phyloP scores from a whole-genome alignment of 1,284 basidiomycete species.

The Mrakiaceae sp. region DNA sequence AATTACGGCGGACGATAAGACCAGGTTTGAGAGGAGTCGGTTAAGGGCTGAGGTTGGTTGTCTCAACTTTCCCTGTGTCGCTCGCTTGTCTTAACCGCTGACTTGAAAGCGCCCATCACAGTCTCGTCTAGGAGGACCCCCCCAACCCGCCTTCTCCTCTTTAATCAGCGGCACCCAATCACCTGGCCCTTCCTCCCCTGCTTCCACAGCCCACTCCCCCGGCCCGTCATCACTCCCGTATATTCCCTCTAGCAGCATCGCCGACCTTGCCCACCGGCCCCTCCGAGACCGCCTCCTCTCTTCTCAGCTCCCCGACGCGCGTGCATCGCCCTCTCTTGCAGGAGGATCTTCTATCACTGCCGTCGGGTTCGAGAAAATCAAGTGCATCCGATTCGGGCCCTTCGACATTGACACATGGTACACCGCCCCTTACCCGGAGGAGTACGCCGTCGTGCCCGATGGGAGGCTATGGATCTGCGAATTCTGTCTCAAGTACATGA shows the following conservation, averaged over 20 bases:
- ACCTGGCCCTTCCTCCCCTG: too few relatives aligned
- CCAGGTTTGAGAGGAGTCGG: constrained; percentile 62
- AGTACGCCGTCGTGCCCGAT: constrained; percentile 86
- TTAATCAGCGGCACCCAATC: too few relatives aligned
- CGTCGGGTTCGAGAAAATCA: constrained; percentile 43
- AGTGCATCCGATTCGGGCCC: constrained; percentile 80
- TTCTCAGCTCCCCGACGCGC: constrained; percentile 17
- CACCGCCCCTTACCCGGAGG: constrained; percentile 96
- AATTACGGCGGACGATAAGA: constrained; percentile 56
- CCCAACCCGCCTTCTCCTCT: too few relatives aligned
- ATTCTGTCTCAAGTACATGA: constrained; percentile 98
- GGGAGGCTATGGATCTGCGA: constrained; percentile 95
- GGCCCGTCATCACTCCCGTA: too few relatives aligned
- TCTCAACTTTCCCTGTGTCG: too few relatives aligned
- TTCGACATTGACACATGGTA: constrained; percentile 98
- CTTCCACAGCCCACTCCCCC: too few relatives aligned
- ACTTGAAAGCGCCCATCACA: too few relatives aligned
- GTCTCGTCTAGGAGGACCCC: too few relatives aligned
- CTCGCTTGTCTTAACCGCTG: too few relatives aligned
- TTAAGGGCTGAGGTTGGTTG: constrained; percentile 52
- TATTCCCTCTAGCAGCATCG: too few relatives aligned
- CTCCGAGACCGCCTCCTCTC: constrained; percentile 29
- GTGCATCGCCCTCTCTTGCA: too few relatives aligned
- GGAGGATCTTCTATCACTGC: neutral
- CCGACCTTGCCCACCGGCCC: too few relatives aligned